Percentiles rank a stretch among this genome's conserved stretches.
These are phyloP conservation scores for Elsinoe fawcettii DNA, from an alignment of 2,329 filamentous ascomycete species.

Conservation along the genomic window DNA sequence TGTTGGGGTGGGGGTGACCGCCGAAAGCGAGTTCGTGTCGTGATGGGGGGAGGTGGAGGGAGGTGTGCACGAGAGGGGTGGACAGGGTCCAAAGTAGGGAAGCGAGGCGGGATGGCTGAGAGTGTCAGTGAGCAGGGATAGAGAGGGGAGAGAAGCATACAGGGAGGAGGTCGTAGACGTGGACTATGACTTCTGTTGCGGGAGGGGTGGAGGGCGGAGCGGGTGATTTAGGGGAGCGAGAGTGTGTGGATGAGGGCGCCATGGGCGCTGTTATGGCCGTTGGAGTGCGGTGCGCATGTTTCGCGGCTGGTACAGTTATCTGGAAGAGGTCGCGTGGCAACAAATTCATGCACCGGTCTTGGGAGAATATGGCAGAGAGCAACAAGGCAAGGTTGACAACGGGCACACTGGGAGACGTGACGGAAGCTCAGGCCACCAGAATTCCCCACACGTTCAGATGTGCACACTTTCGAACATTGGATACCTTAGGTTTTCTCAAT, in stretches of 20 bases:
- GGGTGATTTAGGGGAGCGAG: constrained; percentile 6
- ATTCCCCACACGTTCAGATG: not conserved
- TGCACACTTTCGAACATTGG: not conserved
- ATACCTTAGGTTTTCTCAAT: too few species aligned
- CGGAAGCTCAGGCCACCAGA: not conserved
- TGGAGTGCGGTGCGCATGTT: not conserved
- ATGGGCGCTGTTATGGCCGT: constrained; percentile 2
- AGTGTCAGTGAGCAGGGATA: constrained; percentile 13
- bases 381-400: not conserved
- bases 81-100: constrained; percentile 70
- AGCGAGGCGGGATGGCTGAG: constrained; percentile 64
- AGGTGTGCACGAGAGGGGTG: constrained; percentile 70
- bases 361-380: not conserved
- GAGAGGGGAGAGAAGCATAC: constrained; percentile 20
- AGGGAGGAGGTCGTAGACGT: constrained; percentile 33
- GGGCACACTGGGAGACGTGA: not conserved
- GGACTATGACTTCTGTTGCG: constrained; percentile 29
- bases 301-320: not conserved
- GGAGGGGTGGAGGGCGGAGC: constrained; percentile 12
- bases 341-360: too few species aligned
- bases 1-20: constrained; percentile 61
- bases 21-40: constrained; percentile 78
- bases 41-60: constrained; percentile 61
- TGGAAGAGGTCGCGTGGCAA: too few species aligned
- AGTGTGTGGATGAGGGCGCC: not conserved